Percentiles rank a stretch among this genome's conserved stretches.
These are phyloP conservation scores for Fomitopsis serialis DNA, from an alignment of 768 basidiomycete genomes.

Conservation along the genomic window DNA sequence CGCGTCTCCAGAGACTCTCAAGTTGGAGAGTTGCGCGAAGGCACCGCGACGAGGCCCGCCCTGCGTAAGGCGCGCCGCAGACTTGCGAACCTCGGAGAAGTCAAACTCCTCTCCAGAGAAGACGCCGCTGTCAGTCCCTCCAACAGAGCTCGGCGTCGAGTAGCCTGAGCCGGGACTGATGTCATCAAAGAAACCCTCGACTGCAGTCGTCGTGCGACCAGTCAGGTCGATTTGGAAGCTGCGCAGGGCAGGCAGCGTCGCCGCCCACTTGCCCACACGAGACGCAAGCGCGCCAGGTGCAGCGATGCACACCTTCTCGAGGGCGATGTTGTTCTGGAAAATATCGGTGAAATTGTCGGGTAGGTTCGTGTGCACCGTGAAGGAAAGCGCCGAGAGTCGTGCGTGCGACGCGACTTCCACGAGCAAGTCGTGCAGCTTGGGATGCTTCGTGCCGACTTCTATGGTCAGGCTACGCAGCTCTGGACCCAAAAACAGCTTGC, in stretches of 20 bases:
- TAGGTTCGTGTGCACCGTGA: constrained; percentile 62
- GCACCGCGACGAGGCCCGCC: constrained; percentile 51
- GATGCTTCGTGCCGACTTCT: constrained; percentile 54
- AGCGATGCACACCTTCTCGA: constrained; percentile 60
- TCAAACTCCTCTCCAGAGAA: constrained; percentile 77
- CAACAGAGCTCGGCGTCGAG: constrained; percentile 62
- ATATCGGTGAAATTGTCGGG: constrained; percentile 70
- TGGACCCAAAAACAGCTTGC: constrained; percentile 61
- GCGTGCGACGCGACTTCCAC: constrained; percentile 58
- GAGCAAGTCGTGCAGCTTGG: constrained; percentile 57
- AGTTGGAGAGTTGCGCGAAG: constrained; percentile 51
- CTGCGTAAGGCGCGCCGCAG: constrained; percentile 56
- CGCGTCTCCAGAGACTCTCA: constrained; percentile 67
- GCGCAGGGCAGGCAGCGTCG: constrained; percentile 56
- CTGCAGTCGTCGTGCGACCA: constrained; percentile 57
- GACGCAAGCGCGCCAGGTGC: constrained; percentile 72
- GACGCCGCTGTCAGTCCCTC: constrained; percentile 69
- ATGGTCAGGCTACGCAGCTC: constrained; percentile 54
- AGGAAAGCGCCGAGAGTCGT: constrained; percentile 60
- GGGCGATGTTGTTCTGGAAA: constrained; percentile 47
- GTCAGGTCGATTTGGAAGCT: constrained; percentile 68
- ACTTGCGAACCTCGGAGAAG: constrained; percentile 70
- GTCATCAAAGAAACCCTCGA: constrained; percentile 80
- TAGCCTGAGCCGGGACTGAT: constrained; percentile 59
- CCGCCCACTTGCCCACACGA: constrained; percentile 71